These are phyloP conservation scores for Nymphaea thermarum DNA, from an alignment of 164 flowering plant species.

Conservation along the genomic window DNA sequence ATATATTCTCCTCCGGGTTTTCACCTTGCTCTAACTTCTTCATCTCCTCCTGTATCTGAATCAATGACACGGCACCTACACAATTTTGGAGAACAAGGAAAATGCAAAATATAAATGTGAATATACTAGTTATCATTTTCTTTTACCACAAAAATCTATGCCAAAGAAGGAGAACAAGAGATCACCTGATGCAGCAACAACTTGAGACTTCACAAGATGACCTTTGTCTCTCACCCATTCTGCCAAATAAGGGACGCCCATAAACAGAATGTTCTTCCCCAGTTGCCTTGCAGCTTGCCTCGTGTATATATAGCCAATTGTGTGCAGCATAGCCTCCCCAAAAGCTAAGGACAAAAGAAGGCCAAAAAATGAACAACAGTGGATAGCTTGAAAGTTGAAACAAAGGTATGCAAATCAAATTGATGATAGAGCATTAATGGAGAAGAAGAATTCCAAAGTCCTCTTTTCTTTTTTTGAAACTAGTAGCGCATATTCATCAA, in stretches of 20 bases:
- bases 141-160: no score
- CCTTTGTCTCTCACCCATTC: constrained; percentile 97
- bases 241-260: constrained; percentile 87
- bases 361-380: background rate
- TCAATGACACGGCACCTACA: constrained; percentile 67
- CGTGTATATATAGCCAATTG: constrained; percentile 88
- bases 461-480: no score
- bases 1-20: constrained; percentile 40
- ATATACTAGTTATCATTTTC: no score
- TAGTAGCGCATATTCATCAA: no score
- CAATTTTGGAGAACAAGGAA: no score
- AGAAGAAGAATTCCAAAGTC: no score
- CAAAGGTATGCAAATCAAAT: background rate
- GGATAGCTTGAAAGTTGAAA: no score
- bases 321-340: constrained; percentile 96
- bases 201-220: constrained; percentile 77
- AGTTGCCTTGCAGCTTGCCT: constrained; percentile 81
- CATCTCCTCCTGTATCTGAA: constrained; percentile 60
- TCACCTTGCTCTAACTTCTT: constrained; percentile 46
- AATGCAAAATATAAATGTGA: no score
- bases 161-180: background rate
- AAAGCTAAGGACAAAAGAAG: constrained; percentile 40
- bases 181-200: constrained; percentile 79
- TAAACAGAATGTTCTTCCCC: constrained; percentile 52
- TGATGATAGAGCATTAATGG: background rate